Evolutionary conservation across 345 rosid genomes (phyloP).

Genomic region (Salix brachista): DNA sequence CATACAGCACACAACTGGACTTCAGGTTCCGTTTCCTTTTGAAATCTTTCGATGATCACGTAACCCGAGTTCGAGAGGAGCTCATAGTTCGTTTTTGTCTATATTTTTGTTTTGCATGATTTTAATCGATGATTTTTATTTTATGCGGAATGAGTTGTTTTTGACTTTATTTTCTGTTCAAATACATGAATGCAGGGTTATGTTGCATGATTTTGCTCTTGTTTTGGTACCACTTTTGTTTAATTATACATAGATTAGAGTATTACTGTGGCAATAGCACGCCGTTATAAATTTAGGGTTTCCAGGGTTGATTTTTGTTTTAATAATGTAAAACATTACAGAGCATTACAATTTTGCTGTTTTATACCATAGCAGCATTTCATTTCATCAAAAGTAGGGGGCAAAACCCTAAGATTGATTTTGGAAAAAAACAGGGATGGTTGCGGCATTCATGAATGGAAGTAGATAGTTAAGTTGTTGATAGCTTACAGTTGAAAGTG

Average conservation of each 20-base stretch:
- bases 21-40: background rate
- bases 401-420: background rate
- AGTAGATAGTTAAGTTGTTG: background rate
- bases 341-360: background rate
- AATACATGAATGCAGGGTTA: background rate
- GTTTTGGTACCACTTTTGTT: background rate
- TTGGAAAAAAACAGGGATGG: background rate
- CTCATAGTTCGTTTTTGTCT: background rate
- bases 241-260: background rate
- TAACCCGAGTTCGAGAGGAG: background rate
- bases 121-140: background rate
- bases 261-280: background rate
- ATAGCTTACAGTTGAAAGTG: background rate
- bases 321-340: background rate
- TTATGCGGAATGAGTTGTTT: background rate
- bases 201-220: background rate
- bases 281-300: slow-evolving; percentile 6
- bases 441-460: background rate
- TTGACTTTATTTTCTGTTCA: background rate
- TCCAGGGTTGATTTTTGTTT: background rate
- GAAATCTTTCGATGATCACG: background rate
- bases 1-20: background rate
- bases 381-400: background rate
- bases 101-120: background rate
- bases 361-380: background rate